Evolutionary conservation across 2,329 filamentous ascomycete species (phyloP), one percentile per base, ranked within the genome.

Genomic region (Mollisia scopiformis): DNA sequence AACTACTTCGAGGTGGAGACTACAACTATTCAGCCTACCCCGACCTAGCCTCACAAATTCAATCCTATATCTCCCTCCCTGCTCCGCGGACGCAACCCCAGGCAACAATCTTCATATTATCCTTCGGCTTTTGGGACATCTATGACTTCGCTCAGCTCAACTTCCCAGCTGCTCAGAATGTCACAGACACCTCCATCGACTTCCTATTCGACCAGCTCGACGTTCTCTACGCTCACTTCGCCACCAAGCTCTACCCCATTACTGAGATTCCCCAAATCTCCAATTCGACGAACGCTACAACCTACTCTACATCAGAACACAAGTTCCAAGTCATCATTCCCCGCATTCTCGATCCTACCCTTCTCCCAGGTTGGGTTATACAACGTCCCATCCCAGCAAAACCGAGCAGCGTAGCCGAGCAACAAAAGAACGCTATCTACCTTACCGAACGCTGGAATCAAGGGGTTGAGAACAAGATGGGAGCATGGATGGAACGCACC

Each of bases 391-490:
- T 68, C 2, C 77, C 82, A 1, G 75, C 80, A 1, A 65, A 60
- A 14, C 81, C 81, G 11, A 81, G 83, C 65, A 78, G 74, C 14
- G 75, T 76, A 37, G 76, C 79, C 2, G 82, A 84, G 64, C 80
- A 86, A 63, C 74, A 84, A 66, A 82, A 81, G 60, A 85, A 85
- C 62, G 82, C 83, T 1, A 78, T 79, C 1, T 77, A 78, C 52
- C 69, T 87, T 41, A 82, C 82, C 0, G 69, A 69, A 8, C 72
- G 75, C 13, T 87, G 84, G 84, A 84, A 87, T 63, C 65, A 72
- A 4, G 65, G 72, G 37, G 62, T 85, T 3, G 72, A 75, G n/a
- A 72, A 71, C 6, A 71, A 73, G 16, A 71, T 83, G 54, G 69
- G 74, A 0, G 66, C 74, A 7, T 87, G 84, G 84, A 73, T 75